Evolutionary conservation across 208 protist species (phyloP).

Genomic region (Trypanosoma mega): DNA sequence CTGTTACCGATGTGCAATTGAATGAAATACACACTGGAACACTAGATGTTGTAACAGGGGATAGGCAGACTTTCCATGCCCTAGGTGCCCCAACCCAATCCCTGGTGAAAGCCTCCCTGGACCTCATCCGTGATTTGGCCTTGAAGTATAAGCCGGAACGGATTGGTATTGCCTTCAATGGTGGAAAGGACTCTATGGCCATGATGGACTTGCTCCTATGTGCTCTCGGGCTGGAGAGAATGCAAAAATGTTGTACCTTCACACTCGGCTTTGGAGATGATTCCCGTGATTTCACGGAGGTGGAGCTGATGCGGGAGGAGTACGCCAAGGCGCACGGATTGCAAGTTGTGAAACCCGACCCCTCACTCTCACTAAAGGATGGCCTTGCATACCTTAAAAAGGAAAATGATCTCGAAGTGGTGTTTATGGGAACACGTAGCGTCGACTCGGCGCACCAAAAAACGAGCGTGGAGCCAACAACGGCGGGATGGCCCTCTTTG

Average conservation of each 20-base stretch:
- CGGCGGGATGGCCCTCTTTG: constrained; percentile 85
- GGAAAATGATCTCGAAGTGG: constrained; percentile 44
- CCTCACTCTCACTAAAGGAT: constrained; percentile 48
- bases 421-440: constrained; percentile 87
- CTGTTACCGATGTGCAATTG: background rate
- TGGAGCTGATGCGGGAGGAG: constrained; percentile 56
- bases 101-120: constrained; percentile 26
- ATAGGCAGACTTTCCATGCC: too few species aligned
- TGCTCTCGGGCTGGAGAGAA: constrained; percentile 36
- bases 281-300: constrained; percentile 69
- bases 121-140: constrained; percentile 46
- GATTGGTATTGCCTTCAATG: constrained; percentile 90
- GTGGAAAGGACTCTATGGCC: constrained; percentile 89
- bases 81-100: constrained; percentile 7
- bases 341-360: constrained; percentile 21
- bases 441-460: constrained; percentile 71
- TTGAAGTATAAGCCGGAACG: constrained; percentile 31
- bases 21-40: background rate
- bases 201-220: constrained; percentile 73
- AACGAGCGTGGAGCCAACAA: constrained; percentile 55
- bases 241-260: constrained; percentile 57
- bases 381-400: constrained; percentile 53
- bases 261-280: constrained; percentile 33
- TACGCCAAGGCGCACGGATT: constrained; percentile 41
- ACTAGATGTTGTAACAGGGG: too few species aligned